phyloP scores from a whole-genome alignment of 129 eudicot genomes.

The Saposhnikovia divaricata region DNA sequence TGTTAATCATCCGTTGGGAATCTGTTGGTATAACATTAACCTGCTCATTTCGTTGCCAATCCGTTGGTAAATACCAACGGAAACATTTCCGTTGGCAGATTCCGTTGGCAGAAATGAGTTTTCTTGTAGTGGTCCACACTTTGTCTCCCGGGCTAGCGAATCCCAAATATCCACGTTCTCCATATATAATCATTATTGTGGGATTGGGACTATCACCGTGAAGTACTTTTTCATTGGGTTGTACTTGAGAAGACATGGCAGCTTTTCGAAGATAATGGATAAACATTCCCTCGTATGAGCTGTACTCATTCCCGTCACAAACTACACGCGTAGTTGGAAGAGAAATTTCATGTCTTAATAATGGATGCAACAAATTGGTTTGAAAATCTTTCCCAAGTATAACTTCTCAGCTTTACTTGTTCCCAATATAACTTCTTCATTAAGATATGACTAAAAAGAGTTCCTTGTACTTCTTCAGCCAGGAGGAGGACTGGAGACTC shows the following conservation, averaged over 20 bases:
- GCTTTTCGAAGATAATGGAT: neutral
- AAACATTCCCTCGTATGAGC: neutral
- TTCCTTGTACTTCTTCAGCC: no score
- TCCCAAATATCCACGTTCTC: neutral
- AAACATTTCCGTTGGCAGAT: no score
- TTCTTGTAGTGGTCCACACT: neutral
- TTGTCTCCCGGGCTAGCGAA: neutral
- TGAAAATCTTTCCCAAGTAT: neutral
- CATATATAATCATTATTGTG: neutral
- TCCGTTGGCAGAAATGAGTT: no score
- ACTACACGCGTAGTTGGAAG: neutral
- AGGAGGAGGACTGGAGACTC: neutral
- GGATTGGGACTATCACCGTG: neutral
- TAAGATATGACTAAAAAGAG: no score
- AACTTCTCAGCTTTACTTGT: no score
- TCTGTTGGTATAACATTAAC: no score
- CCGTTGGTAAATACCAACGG: no score
- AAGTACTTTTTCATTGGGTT: no score
- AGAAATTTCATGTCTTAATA: neutral
- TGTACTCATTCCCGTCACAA: no score
- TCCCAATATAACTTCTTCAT: neutral
- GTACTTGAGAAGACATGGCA: neutral
- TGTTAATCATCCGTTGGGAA: no score
- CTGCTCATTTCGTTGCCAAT: no score
- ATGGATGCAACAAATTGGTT: neutral